A percentile compares a stretch with the other conserved stretches of the same genome.
Conservation (phyloP, 352 stramenopile genomes). For the Globisporangium mamillatum region DNA sequence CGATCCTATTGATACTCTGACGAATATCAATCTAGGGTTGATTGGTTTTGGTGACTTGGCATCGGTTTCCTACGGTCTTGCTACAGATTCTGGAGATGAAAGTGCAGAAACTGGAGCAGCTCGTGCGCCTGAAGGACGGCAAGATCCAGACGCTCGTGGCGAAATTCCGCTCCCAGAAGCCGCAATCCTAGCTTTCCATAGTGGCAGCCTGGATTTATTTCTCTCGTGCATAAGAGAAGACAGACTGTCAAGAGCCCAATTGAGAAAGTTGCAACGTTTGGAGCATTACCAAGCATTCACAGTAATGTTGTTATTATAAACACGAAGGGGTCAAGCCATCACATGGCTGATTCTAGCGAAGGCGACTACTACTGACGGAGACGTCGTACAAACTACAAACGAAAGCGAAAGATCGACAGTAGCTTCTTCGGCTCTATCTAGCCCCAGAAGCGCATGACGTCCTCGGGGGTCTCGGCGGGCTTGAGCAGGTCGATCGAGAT, state of each 20-base stretch:
- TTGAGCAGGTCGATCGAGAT: conserved; percentile 71
- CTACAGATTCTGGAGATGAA: conserved; percentile 92
- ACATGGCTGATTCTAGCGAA: no score
- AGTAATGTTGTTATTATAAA: no score
- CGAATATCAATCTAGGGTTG: neutral
- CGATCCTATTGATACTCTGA: neutral
- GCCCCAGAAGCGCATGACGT: conserved; percentile 80
- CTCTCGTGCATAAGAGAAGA: no score
- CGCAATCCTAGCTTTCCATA: conserved; percentile 16
- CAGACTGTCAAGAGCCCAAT: no score
- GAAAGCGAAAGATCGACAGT: no score
- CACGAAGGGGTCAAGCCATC: no score
- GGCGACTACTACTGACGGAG: no score
- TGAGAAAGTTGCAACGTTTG: neutral
- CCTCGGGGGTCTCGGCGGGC: conserved; percentile 63
- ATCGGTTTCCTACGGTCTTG: neutral
- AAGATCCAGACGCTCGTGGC: conserved; percentile 91
- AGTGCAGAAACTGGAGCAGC: conserved; percentile 93
- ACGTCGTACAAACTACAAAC: no score
- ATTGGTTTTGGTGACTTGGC: neutral
- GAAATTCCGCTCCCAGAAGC: conserved; percentile 80
- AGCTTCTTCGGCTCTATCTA: conserved; percentile 19
- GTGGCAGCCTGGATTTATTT: no score
- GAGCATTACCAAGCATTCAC: no score
- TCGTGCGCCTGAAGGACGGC: conserved; percentile 92